Conservation (phyloP, 371 early-diverging fungal species). For the Saksenaea vasiformis region DNA sequence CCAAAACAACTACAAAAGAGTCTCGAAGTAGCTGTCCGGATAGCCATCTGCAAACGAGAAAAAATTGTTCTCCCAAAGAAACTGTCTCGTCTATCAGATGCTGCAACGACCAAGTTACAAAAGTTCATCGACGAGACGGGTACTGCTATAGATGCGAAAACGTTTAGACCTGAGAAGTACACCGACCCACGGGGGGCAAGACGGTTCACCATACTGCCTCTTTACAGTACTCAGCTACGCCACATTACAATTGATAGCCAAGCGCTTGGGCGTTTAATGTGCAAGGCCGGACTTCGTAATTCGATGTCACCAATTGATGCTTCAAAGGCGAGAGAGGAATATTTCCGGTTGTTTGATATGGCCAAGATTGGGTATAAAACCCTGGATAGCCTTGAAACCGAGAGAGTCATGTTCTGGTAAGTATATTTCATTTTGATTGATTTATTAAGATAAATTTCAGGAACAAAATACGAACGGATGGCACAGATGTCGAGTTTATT, state of each 20-base stretch:
- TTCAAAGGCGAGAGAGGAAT: background rate
- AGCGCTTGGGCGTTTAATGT: background rate
- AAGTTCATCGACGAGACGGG: background rate
- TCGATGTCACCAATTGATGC: background rate
- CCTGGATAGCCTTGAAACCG: background rate
- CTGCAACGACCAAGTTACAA: background rate
- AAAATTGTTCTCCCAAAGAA: background rate
- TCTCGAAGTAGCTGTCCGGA: background rate
- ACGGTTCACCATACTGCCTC: background rate
- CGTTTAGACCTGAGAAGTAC: background rate
- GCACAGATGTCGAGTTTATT: background rate
- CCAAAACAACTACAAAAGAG: background rate
- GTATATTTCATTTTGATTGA: background rate
- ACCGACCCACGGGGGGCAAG: constrained; percentile 1
- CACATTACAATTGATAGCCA: background rate
- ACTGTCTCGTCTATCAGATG: background rate
- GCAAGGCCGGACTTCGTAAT: background rate
- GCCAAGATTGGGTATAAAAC: background rate
- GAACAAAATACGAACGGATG: background rate
- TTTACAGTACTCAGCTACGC: background rate
- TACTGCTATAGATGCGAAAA: background rate
- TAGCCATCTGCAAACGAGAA: background rate
- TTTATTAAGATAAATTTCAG: background rate
- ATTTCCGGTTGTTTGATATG: background rate
- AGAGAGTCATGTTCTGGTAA: background rate